Evolutionary conservation across 2,329 filamentous ascomycete species (phyloP).

Genomic region (Calonectria pauciramosa): DNA sequence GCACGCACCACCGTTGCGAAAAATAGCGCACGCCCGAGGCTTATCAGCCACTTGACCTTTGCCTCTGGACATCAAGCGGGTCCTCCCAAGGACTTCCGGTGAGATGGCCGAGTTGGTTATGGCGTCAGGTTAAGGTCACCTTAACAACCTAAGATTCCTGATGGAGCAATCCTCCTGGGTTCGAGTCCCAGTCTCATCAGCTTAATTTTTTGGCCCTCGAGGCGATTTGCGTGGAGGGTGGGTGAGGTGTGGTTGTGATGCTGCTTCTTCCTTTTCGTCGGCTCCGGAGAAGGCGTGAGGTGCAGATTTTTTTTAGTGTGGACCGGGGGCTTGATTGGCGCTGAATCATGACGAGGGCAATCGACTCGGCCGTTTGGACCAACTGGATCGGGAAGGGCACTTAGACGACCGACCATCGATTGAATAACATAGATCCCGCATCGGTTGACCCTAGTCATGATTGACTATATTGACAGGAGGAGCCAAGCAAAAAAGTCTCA

Average conservation of each 20-base stretch:
- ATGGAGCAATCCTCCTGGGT: constrained; percentile 41
- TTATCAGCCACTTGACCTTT: constrained; percentile 23
- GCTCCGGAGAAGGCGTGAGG: background rate
- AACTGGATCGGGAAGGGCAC: background rate
- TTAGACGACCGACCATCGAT: background rate
- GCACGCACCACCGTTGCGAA: background rate
- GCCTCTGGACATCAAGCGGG: constrained; percentile 22
- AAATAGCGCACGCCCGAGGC: background rate
- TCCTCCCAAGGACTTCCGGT: constrained; percentile 21
- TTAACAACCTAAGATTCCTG: constrained; percentile 37
- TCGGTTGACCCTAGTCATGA: background rate
- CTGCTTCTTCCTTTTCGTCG: background rate
- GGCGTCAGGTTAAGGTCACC: constrained; percentile 40
- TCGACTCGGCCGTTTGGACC: background rate
- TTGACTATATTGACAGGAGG: background rate
- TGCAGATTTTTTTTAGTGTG: constrained; percentile 7
- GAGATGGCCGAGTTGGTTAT: constrained; percentile 42
- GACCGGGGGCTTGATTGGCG: background rate
- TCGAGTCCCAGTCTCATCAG: constrained; percentile 40
- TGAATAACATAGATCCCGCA: background rate
- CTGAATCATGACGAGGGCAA: too few relatives aligned
- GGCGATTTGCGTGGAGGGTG: background rate
- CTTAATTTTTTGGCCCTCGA: constrained; percentile 13
- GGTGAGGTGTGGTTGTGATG: background rate
- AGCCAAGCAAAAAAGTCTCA: background rate